Evolutionary conservation across 179 eudicot genomes (phyloP), one percentile per base, ranked within the genome.

Genomic region (Beta macrorhiza): DNA sequence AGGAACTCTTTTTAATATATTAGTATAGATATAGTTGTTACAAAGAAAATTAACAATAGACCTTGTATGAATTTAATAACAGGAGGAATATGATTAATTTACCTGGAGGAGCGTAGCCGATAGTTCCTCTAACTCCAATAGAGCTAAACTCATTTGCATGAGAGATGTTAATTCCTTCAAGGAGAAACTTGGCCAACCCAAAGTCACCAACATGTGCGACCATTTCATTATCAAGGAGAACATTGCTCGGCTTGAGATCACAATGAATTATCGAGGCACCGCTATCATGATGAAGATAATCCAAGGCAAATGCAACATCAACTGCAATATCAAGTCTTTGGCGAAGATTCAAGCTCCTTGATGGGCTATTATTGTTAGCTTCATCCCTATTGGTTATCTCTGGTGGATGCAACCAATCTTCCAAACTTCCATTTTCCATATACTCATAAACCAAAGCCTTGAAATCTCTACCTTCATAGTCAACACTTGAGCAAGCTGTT

Each of bases 171-270:
- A 29, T 57, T 53, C 65, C 79, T 12, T 59, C 22, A 8, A 63
- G 7, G n/a, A 84, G 81, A 19, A 83, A 61, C 56, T 83, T 81
- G 7, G 85, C 81, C 15, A 86, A 17, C 9, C 89, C 89, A 59
- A 86, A 83, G 65, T 86, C 89, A 13, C 83, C 76, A 25, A 84
- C 76, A 62, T 78, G 83, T 20, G 89, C 89, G 15, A 80, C 83
- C 87, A 84, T 82, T 44, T 72, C 81, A n/a, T 73, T 71, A 55
- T 87, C 84, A 5, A 87, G 74, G 20, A 86, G 81, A 15, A 86
- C 82, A 71, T 86, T 84, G 67, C 83, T 84, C 16, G 89, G 87
- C 74, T 86, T 84, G 47, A 86, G 78, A 56, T 86, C 89, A 53
- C 87, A 84, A 47, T 86, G 83, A 45, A 83, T 59, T 59, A 86